Conservation (phyloP, 1,139 yeast species). For the Kazachstania sp. region DNA sequence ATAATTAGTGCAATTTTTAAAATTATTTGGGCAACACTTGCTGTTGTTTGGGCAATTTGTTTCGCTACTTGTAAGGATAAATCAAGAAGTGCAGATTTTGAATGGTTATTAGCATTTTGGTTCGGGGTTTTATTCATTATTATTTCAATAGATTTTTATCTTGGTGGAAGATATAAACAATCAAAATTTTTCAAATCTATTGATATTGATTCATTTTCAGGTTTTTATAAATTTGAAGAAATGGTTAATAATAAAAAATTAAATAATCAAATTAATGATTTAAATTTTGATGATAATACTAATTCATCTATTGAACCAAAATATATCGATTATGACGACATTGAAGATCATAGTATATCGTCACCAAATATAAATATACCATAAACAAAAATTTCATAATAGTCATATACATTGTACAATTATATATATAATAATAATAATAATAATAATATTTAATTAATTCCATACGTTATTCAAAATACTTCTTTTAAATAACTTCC, state of each 20-base stretch:
- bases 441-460: neutral
- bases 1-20: slow-evolving; percentile 48
- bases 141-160: slow-evolving; percentile 63
- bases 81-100: slow-evolving; percentile 49
- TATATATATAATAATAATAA: neutral
- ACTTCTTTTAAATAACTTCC: slow-evolving; percentile 27
- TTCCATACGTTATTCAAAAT: slow-evolving; percentile 9
- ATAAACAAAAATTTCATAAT: neutral
- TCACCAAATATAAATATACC: neutral
- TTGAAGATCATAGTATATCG: neutral
- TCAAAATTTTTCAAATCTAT: slow-evolving; percentile 23
- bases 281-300: neutral
- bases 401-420: neutral
- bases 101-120: slow-evolving; percentile 80
- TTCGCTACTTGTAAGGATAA: slow-evolving; percentile 47
- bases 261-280: neutral
- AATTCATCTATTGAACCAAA: neutral
- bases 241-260: neutral
- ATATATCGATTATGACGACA: neutral
- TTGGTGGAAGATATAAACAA: slow-evolving; percentile 38
- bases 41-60: slow-evolving; percentile 59
- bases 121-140: slow-evolving; percentile 63
- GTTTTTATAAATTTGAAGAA: slow-evolving; percentile 26
- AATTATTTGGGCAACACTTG: slow-evolving; percentile 56
- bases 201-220: slow-evolving; percentile 22